These are phyloP conservation scores for Hyphodiscus sp. DNA, from an alignment of 2,329 filamentous ascomycete species.

Conservation along the genomic window DNA sequence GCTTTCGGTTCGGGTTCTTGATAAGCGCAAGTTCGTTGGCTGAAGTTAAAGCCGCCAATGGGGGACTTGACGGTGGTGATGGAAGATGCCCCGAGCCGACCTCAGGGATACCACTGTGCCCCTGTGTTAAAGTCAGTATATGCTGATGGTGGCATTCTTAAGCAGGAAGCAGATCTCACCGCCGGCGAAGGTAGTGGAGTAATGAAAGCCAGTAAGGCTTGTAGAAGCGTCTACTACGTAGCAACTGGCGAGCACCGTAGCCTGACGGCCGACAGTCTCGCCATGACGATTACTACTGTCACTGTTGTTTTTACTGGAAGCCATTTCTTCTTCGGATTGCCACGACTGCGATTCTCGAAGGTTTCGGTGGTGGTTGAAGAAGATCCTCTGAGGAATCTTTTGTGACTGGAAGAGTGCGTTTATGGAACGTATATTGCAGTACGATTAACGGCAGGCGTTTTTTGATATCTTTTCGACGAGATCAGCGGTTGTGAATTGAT, in stretches of 20 bases:
- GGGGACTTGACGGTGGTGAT: conserved; percentile 84
- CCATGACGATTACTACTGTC: conserved; percentile 73
- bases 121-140: conserved; percentile 38
- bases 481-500: not conserved
- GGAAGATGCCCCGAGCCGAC: conserved; percentile 57
- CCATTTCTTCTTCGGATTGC: conserved; percentile 27
- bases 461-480: not conserved
- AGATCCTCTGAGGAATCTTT: not conserved
- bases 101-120: conserved; percentile 94
- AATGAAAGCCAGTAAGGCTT: conserved; percentile 78
- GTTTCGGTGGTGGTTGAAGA: not conserved
- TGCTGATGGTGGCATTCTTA: not conserved
- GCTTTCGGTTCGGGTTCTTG: conserved; percentile 36
- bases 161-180: conserved; percentile 42
- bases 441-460: no score
- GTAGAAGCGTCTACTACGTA: conserved; percentile 74
- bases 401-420: not conserved
- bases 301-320: conserved; percentile 29
- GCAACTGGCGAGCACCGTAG: conserved; percentile 84
- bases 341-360: conserved; percentile 25
- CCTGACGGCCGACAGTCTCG: conserved; percentile 47
- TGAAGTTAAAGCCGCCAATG: conserved; percentile 68
- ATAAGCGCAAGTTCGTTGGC: conserved; percentile 61
- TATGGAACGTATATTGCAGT: not conserved
- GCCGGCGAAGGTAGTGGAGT: conserved; percentile 87